Percentiles rank a stretch among this genome's conserved stretches.
These are phyloP conservation scores for Andrographis paniculata DNA, from an alignment of 305 asterid species.

Conservation along the genomic window DNA sequence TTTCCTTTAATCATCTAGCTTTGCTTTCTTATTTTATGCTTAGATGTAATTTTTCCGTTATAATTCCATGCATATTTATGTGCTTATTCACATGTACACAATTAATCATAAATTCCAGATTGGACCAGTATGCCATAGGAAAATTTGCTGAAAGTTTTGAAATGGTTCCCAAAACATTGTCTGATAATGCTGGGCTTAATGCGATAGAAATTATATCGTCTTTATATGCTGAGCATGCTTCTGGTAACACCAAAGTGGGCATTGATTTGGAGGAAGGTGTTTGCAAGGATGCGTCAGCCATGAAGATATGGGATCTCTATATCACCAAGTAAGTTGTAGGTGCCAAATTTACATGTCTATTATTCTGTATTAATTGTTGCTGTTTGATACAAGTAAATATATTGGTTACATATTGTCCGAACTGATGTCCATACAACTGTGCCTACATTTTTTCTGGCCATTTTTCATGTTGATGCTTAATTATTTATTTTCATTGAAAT, in stretches of 20 bases:
- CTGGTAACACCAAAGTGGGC: slow-evolving; percentile 82
- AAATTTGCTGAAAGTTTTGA: slow-evolving; percentile 97
- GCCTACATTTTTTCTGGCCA: too few species aligned
- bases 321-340: slow-evolving; percentile 64
- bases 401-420: too few species aligned
- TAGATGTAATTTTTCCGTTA: too few species aligned
- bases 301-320: slow-evolving; percentile 74
- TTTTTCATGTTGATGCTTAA: not conserved
- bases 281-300: slow-evolving; percentile 63
- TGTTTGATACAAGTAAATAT: too few species aligned
- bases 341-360: not conserved
- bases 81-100: slow-evolving; percentile 1
- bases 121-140: slow-evolving; percentile 94
- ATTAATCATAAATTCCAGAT: slow-evolving; percentile 35
- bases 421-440: too few species aligned
- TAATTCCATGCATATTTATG: not conserved
- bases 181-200: slow-evolving; percentile 97
- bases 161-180: slow-evolving; percentile 83
- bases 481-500: slow-evolving; percentile 2
- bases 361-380: too few species aligned
- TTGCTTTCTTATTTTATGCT: too few species aligned
- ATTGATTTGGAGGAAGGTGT: slow-evolving; percentile 76
- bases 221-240: slow-evolving; percentile 84
- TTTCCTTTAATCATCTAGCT: too few species aligned
- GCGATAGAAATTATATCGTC: slow-evolving; percentile 89